A percentile compares a stretch with the other conserved stretches of the same genome.
These are phyloP conservation scores for Apiospora hydei DNA, from an alignment of 2,329 filamentous ascomycete genomes.

Conservation along the genomic window DNA sequence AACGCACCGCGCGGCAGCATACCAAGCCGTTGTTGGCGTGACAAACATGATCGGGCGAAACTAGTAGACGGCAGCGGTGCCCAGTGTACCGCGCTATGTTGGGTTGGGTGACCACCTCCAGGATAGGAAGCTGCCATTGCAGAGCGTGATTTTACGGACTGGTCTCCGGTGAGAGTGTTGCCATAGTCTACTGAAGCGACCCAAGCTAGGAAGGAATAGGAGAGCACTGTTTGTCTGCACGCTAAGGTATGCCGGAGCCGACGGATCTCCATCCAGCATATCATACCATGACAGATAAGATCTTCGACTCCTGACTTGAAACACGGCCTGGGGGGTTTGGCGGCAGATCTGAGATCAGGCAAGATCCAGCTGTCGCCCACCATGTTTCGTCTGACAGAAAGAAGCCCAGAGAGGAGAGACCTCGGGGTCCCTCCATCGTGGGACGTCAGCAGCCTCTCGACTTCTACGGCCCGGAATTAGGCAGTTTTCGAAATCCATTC, in stretches of 20 bases:
- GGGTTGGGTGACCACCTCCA: not conserved
- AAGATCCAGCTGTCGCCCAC: not conserved
- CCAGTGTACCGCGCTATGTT: not conserved
- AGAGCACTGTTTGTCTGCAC: constrained; percentile 8
- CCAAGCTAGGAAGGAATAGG: not conserved
- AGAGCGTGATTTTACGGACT: not conserved
- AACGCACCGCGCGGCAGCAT: not conserved
- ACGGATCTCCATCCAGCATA: not conserved
- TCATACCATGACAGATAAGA: constrained; percentile 17
- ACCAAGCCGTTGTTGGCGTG: not conserved
- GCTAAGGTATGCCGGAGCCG: not conserved
- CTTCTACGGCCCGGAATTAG: not conserved
- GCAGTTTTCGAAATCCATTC: not conserved
- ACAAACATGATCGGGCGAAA: constrained; percentile 1
- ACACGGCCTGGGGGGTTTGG: not conserved
- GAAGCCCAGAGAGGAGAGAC: not conserved
- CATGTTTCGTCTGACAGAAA: not conserved
- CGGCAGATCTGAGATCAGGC: constrained; percentile 13
- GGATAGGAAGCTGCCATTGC: not conserved
- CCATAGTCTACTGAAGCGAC: not conserved
- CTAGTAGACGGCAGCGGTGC: not conserved
- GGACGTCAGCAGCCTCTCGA: not conserved
- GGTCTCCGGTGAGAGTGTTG: not conserved
- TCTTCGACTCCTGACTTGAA: not conserved
- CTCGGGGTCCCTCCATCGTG: not conserved